Conservation (phyloP, 225 moss, liverwort and hornwort genomes). For the Pseudoscleropodium purum region DNA sequence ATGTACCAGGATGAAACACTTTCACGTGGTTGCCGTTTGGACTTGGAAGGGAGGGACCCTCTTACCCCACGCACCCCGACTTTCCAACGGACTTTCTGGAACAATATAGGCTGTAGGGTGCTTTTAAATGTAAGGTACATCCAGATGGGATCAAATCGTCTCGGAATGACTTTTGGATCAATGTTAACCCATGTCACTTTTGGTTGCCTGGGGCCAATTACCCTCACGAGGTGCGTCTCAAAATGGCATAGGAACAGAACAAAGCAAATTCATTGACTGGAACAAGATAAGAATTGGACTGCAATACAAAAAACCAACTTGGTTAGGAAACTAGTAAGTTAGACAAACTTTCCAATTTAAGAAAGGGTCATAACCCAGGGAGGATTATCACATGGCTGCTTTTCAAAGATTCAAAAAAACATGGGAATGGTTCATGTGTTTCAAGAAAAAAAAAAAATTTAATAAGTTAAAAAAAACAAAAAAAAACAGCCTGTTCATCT, state of each 20-base stretch:
- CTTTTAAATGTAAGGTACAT: not conserved
- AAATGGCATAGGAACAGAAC: not conserved
- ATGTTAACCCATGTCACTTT: not conserved
- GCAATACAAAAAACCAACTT: not conserved
- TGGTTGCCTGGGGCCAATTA: not conserved
- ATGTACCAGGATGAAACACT: not conserved
- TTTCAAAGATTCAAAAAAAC: no score
- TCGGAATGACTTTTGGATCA: not conserved
- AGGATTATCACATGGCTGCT: not conserved
- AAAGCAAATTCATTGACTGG: not conserved
- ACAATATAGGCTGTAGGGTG: no score
- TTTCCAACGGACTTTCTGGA: not conserved
- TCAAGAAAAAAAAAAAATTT: no score
- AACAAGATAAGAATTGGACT: slow-evolving; percentile 7
- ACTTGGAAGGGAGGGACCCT: not conserved
- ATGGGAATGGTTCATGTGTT: no score
- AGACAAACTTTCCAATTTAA: not conserved
- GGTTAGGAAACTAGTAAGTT: not conserved
- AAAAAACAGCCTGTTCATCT: not conserved
- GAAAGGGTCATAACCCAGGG: not conserved
- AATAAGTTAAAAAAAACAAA: no score
- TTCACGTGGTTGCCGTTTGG: not conserved
- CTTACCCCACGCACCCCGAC: not conserved
- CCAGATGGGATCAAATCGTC: not conserved
- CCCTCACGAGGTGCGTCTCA: not conserved